Conservation (phyloP, 768 basidiomycete genomes). For the Trametes gibbosa region DNA sequence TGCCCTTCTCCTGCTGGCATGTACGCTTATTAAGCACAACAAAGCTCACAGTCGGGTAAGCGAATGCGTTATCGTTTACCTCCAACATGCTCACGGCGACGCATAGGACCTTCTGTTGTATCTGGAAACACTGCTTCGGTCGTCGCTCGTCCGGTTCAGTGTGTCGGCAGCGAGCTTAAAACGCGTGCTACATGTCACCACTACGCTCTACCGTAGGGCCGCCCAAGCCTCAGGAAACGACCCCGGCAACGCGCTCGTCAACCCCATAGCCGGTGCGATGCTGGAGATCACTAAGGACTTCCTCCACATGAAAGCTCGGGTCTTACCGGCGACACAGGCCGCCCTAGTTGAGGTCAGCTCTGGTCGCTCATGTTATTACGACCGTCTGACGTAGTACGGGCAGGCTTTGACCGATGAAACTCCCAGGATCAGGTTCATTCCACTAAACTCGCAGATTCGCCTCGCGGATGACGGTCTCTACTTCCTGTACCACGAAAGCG, state of each 20-base stretch:
- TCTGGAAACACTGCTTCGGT: conserved; percentile 60
- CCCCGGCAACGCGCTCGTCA: conserved; percentile 8
- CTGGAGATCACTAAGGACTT: conserved; percentile 24
- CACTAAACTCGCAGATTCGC: conserved; percentile 34
- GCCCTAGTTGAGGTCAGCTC: conserved; percentile 42
- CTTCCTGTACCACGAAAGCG: conserved; percentile 51
- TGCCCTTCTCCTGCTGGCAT: conserved; percentile 49
- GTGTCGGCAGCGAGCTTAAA: conserved; percentile 44
- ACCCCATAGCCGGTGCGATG: conserved; percentile 21
- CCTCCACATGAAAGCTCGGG: conserved; percentile 20
- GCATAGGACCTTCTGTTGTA: conserved; percentile 56
- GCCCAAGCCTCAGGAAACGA: conserved; percentile 8
- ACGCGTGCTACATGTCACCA: conserved; percentile 48
- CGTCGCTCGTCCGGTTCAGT: conserved; percentile 46
- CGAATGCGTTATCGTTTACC: background rate
- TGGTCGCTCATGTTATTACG: no score
- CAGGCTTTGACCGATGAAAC: conserved; percentile 13
- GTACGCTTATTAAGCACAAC: conserved; percentile 57
- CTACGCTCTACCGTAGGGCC: conserved; percentile 40
- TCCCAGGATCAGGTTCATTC: conserved; percentile 16
- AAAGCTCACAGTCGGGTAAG: conserved; percentile 54
- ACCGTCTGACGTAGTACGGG: no score
- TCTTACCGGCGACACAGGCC: conserved; percentile 16
- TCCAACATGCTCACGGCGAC: background rate
- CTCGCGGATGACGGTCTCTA: conserved; percentile 51